These are phyloP conservation scores for Arabidopsis suecica DNA, from an alignment of 345 rosid species.

Conservation along the genomic window DNA sequence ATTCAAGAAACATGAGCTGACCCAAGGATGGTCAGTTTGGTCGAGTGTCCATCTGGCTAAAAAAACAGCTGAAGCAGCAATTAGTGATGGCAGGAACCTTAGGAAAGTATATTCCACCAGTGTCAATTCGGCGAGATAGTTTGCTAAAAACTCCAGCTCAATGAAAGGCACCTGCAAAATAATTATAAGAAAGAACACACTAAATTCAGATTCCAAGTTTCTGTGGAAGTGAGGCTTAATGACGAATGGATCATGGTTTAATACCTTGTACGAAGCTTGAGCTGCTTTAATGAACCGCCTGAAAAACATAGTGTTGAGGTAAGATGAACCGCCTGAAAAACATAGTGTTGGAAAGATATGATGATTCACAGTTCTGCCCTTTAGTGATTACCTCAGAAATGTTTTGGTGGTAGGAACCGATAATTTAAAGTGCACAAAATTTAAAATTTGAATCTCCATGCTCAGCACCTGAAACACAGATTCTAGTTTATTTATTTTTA, in stretches of 20 bases:
- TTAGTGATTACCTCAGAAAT: slow-evolving; percentile 73
- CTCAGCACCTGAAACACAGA: slow-evolving; percentile 75
- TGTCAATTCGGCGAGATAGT: slow-evolving; percentile 83
- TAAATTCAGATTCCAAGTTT: slow-evolving; percentile 21
- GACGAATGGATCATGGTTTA: slow-evolving; percentile 12
- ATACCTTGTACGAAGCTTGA: slow-evolving; percentile 72
- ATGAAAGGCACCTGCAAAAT: slow-evolving; percentile 58
- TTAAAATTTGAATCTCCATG: slow-evolving; percentile 81
- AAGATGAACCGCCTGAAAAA: slow-evolving; percentile 65
- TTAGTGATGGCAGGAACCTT: slow-evolving; percentile 72
- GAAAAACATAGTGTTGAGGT: slow-evolving; percentile 36
- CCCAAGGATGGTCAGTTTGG: slow-evolving; percentile 94
- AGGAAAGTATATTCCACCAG: slow-evolving; percentile 80
- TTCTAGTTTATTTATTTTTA: slow-evolving; percentile 23
- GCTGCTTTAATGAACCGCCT: slow-evolving; percentile 94
- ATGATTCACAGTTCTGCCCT: slow-evolving; percentile 6
- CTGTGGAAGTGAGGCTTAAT: neutral
- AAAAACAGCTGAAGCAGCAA: slow-evolving; percentile 93
- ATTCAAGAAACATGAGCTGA: slow-evolving; percentile 46
- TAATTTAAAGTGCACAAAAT: slow-evolving; percentile 70
- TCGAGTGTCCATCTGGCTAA: slow-evolving; percentile 88
- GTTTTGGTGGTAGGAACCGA: slow-evolving; percentile 84
- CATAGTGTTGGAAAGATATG: slow-evolving; percentile 22
- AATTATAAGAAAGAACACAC: slow-evolving; percentile 12
- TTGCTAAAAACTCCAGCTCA: slow-evolving; percentile 81